A percentile compares a stretch with the other conserved stretches of the same genome.
These are phyloP conservation scores for Striga hermonthica DNA, from an alignment of 305 asterid species.

Conservation along the genomic window DNA sequence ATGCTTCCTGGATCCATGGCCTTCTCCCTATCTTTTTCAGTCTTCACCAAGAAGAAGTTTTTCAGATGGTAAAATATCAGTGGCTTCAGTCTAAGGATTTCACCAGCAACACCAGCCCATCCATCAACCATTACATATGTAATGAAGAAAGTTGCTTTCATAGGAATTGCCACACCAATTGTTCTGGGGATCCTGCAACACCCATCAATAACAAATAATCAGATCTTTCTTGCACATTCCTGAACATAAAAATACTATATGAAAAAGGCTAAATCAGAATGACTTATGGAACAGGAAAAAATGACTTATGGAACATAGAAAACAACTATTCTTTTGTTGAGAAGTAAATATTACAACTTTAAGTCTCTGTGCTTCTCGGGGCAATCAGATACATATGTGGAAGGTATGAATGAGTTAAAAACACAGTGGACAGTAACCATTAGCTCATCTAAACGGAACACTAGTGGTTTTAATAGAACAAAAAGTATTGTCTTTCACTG, in stretches of 20 bases:
- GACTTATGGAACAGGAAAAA: not conserved
- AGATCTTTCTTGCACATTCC: not conserved
- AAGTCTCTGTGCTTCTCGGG: not conserved
- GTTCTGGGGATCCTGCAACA: conserved; percentile 59
- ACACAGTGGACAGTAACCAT: not conserved
- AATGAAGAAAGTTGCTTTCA: conserved; percentile 92
- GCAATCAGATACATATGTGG: not conserved
- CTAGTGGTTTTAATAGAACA: not conserved
- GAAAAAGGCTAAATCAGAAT: not conserved
- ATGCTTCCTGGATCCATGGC: conserved; percentile 98
- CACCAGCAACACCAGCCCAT: conserved; percentile 97
- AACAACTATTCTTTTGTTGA: not conserved
- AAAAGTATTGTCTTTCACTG: not conserved
- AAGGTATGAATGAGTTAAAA: not conserved
- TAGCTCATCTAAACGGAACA: not conserved
- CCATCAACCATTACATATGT: conserved; percentile 94
- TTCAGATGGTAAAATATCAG: conserved; percentile 76
- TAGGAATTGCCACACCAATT: conserved; percentile 85
- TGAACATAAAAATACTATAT: not conserved
- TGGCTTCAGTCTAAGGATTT: conserved; percentile 77
- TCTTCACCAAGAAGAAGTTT: conserved; percentile 83
- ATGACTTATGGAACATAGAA: not conserved
- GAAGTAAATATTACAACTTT: not conserved
- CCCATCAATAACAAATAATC: conserved; percentile 9
- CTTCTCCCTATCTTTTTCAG: conserved; percentile 82